Base-by-base conservation (phyloP, 257 asterid species). In the Nicotiana attenuata region DNA sequence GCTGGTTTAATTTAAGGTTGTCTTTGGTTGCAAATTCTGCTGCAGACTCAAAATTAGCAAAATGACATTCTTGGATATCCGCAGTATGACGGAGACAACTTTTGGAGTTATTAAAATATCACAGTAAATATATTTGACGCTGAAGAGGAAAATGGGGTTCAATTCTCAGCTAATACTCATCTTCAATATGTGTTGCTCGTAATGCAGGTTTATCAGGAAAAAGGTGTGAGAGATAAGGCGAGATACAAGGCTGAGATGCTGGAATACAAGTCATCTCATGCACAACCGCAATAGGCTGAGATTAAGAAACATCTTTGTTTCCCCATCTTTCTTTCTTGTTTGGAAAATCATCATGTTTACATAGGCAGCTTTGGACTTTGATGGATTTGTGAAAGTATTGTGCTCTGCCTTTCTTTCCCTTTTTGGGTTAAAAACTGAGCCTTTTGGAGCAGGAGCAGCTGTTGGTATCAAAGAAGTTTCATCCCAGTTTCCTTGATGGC, bases 161-260 rank as follows among this genome's bases (percentile, higher is more conserved):
- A 41, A 71, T 71, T 71, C 59, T 71, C 59, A 41, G 59, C n/a
- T 41, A 10, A 22, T 41, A 71, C 59, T 41, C 78, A 22, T 41
- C 41, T 45, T 41, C 2, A 0, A 10, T 69, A 19, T 41, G 78
- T 29, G 59, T 71, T 75, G 17, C 45, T 10, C 16, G 26, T 24
- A 50, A 75, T 87, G 80, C 96, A 93, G 98, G 98, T 94, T 71
- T 96, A 96, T 91, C 96, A 92, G 81, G 98, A 93, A 29, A 96
- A 86, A 78, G 97, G 99, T 19, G 73, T 89, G 91, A 86, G 87
- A 80, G 97, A 96, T 84, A 92, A 90, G 89, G 99, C 93, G 85
- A 89, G 99, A 82, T 93, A 92, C 93, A 90, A 83, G 85, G 88
- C 92, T 28, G 98, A 96, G 84, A 89, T 94, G 98, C 71, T 83